Evolutionary conservation across 805 yeast genomes (phyloP).

Genomic region (Suhomyces sp.): DNA sequence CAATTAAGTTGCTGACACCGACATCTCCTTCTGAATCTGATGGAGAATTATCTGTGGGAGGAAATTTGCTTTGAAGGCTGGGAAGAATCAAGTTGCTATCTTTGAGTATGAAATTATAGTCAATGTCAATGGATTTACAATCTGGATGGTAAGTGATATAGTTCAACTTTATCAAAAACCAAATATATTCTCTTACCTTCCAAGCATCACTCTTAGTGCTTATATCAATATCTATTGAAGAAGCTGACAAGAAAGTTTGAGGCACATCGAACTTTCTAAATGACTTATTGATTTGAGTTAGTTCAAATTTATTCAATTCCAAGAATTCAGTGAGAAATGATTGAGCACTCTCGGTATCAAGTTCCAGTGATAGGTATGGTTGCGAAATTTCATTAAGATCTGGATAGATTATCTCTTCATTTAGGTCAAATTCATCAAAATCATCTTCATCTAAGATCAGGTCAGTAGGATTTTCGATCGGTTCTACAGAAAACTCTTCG

Average conservation of each 20-base stretch:
- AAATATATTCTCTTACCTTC: constrained; percentile 28
- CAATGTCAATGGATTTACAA: constrained; percentile 11
- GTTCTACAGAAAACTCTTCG: neutral
- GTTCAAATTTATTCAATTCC: constrained; percentile 25
- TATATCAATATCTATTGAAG: neutral
- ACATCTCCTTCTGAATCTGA: neutral
- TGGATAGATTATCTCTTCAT: constrained; percentile 10
- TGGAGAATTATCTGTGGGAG: neutral
- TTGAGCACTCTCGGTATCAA: neutral
- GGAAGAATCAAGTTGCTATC: constrained; percentile 8
- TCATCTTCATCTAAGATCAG: neutral
- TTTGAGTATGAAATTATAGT: constrained; percentile 12
- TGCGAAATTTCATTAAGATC: constrained; percentile 3
- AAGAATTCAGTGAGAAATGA: constrained; percentile 2
- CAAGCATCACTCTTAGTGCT: constrained; percentile 20
- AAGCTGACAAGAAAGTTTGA: constrained; percentile 9
- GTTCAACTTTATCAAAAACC: constrained; percentile 30
- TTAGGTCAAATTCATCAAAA: constrained; percentile 1
- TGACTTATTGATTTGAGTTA: constrained; percentile 17
- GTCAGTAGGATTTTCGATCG: neutral
- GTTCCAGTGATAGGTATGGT: too few relatives aligned
- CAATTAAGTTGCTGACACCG: neutral
- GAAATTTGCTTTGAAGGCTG: neutral
- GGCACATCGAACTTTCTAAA: constrained; percentile 24
- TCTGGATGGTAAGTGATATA: constrained; percentile 13